Conservation (phyloP, 2,329 filamentous ascomycete genomes). For the Beauveria australis region DNA sequence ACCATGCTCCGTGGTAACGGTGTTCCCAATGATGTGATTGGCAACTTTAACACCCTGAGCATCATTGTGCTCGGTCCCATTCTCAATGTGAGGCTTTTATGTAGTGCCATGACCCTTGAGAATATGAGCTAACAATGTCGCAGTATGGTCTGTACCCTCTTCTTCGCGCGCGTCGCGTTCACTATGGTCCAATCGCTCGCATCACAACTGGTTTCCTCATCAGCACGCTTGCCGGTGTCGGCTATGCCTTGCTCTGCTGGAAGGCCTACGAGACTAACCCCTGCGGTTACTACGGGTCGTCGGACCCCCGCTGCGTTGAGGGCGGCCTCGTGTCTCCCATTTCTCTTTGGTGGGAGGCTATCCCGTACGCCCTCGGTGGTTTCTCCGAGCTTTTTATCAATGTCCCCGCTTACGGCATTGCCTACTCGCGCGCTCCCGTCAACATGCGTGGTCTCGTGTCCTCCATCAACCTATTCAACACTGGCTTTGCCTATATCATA, state of each 20-base stretch:
- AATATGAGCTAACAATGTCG: neutral
- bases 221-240: conserved; percentile 42
- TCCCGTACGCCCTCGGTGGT: conserved; percentile 21
- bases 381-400: conserved; percentile 23
- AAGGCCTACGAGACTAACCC: conserved; percentile 49
- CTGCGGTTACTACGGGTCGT: conserved; percentile 29
- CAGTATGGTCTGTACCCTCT: conserved; percentile 43
- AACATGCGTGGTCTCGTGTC: conserved; percentile 45
- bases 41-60: conserved; percentile 50
- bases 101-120: neutral
- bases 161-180: conserved; percentile 41
- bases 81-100: conserved; percentile 15
- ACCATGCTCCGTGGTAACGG: conserved; percentile 38
- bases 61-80: conserved; percentile 40
- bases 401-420: conserved; percentile 38
- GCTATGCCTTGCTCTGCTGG: conserved; percentile 47
- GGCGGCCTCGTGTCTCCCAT: conserved; percentile 18
- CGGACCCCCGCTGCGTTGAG: conserved; percentile 16
- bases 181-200: conserved; percentile 50
- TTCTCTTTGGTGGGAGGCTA: conserved; percentile 18
- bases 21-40: conserved; percentile 52
- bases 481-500: conserved; percentile 37
- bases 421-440: conserved; percentile 40
- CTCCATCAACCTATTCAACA: conserved; percentile 40
- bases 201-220: conserved; percentile 50